Conservation (phyloP, 805 yeast species). For the Saturnispora galanensis region DNA sequence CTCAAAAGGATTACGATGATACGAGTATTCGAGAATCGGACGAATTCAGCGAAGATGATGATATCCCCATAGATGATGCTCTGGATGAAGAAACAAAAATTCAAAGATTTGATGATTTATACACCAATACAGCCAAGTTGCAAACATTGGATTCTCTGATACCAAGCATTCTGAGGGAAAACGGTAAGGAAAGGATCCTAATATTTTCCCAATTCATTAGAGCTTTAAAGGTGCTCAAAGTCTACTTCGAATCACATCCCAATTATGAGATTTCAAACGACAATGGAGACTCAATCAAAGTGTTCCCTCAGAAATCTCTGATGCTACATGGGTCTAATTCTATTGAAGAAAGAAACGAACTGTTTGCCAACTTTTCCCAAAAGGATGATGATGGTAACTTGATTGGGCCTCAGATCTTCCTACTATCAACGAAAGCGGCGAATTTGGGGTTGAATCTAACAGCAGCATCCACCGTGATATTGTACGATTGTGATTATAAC, state of each 20-base stretch:
- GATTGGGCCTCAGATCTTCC: slow-evolving; percentile 41
- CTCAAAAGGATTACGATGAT: neutral
- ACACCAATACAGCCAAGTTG: slow-evolving; percentile 63
- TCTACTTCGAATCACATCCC: slow-evolving; percentile 44
- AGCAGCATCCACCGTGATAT: slow-evolving; percentile 80
- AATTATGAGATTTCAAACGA: neutral
- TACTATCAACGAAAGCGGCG: slow-evolving; percentile 88
- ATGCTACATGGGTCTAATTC: slow-evolving; percentile 56
- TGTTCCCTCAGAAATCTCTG: slow-evolving; percentile 10
- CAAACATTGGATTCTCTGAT: slow-evolving; percentile 58
- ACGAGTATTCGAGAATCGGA: neutral
- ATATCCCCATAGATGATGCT: slow-evolving; percentile 17
- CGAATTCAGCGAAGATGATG: slow-evolving; percentile 25
- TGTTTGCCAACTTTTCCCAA: slow-evolving; percentile 45
- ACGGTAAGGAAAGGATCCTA: slow-evolving; percentile 39
- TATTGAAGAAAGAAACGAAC: slow-evolving; percentile 55
- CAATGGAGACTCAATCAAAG: slow-evolving; percentile 30
- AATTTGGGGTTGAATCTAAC: slow-evolving; percentile 85
- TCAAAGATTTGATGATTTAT: slow-evolving; percentile 20
- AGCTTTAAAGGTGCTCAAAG: slow-evolving; percentile 72
- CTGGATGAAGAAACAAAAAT: neutral
- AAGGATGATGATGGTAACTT: neutral
- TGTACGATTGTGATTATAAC: slow-evolving; percentile 94
- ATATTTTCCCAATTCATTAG: slow-evolving; percentile 87
- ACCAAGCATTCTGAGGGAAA: slow-evolving; percentile 32